phyloP scores from a whole-genome alignment of 305 asterid genomes.

The Fraxinus albicans region DNA sequence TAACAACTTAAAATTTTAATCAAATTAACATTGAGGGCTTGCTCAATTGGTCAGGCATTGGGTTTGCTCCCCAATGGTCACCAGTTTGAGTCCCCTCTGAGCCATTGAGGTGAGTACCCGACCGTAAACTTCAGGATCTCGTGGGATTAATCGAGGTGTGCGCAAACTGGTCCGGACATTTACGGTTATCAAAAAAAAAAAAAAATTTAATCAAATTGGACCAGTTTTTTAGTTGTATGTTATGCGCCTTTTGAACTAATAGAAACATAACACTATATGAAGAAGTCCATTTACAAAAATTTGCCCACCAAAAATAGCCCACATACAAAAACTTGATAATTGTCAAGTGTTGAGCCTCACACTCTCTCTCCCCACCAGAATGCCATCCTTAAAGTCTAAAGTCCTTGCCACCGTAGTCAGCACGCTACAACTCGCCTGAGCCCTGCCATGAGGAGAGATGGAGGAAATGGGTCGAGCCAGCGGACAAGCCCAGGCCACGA shows the following conservation, averaged over 20 bases:
- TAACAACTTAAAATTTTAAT: not conserved
- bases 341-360: not conserved
- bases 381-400: conserved; percentile 41
- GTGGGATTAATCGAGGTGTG: no score
- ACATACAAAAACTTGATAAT: not conserved
- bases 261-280: not conserved
- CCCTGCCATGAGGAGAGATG: conserved; percentile 51
- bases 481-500: conserved; percentile 70
- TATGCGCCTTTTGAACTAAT: not conserved
- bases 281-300: not conserved
- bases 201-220: not conserved
- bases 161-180: no score
- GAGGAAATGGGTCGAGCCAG: conserved; percentile 54
- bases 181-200: no score
- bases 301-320: not conserved
- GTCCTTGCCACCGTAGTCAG: conserved; percentile 57
- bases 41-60: no score
- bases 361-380: not conserved
- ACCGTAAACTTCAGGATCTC: no score
- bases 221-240: not conserved
- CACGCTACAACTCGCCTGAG: conserved; percentile 55
- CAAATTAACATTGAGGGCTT: no score
- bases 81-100: no score
- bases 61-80: no score
- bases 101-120: no score